Evolutionary conservation across 305 asterid genomes (phyloP).

Genomic region (Solanum hybrid): DNA sequence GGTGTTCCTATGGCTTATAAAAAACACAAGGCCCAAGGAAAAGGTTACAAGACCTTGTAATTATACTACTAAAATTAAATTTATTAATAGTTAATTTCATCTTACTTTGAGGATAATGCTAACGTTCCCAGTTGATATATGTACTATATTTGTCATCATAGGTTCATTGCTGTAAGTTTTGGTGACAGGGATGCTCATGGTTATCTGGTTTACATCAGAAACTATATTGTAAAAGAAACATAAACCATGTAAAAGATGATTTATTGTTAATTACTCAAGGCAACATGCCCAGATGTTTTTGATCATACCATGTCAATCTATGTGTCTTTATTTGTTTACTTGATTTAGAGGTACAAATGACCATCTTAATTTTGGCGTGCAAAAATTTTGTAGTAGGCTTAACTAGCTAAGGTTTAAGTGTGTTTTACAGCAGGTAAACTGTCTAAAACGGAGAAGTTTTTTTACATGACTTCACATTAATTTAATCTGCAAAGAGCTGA

Average conservation of each 20-base stretch:
- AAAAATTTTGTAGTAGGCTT: neutral
- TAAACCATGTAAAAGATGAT: neutral
- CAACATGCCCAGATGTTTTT: neutral
- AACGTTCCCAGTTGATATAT: neutral
- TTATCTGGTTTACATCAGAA: neutral
- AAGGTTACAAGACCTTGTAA: neutral
- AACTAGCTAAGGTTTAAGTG: neutral
- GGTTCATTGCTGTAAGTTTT: neutral
- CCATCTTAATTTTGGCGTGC: neutral
- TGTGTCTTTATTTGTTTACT: neutral
- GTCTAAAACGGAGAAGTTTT: neutral
- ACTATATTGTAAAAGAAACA: neutral
- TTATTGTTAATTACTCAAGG: neutral
- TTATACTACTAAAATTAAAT: neutral
- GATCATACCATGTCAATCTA: neutral
- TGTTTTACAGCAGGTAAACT: neutral
- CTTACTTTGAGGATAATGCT: neutral
- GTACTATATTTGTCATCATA: neutral
- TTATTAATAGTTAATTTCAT: neutral
- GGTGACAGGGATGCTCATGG: neutral
- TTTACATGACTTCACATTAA: neutral
- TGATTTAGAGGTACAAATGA: neutral
- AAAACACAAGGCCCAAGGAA: neutral
- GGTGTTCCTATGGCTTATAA: neutral
- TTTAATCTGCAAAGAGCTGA: neutral